Conservation (phyloP, 768 basidiomycete genomes). For the Agrocybe praecox region DNA sequence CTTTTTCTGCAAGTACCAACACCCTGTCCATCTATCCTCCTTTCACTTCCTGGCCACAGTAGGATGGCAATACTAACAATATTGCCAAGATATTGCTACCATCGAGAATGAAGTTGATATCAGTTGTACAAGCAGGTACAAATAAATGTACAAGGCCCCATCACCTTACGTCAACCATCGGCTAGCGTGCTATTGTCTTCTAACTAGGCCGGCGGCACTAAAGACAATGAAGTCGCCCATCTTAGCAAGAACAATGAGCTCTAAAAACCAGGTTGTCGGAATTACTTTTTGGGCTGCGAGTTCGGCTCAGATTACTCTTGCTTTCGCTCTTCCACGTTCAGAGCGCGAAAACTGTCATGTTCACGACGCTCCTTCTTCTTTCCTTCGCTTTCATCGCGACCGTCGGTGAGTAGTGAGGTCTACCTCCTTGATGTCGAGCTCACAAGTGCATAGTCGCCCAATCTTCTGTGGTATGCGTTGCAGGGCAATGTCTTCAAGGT, state of each 20-base stretch:
- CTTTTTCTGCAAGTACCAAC: no score
- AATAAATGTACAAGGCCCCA: no score
- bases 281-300: constrained; percentile 1
- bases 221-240: neutral
- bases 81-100: no score
- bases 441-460: constrained; percentile 48
- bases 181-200: neutral
- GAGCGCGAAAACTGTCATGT: constrained; percentile 29
- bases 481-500: constrained; percentile 87
- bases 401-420: constrained; percentile 35
- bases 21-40: no score
- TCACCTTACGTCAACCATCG: neutral
- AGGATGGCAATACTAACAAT: no score
- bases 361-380: constrained; percentile 34
- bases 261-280: constrained; percentile 3
- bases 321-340: constrained; percentile 17
- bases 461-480: constrained; percentile 76
- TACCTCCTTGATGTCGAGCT: constrained; percentile 6
- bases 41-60: no score
- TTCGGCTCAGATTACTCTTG: constrained; percentile 3
- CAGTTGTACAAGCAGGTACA: no score
- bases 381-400: constrained; percentile 30
- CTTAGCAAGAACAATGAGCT: constrained; percentile 7
- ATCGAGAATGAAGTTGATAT: no score
- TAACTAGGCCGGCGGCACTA: no score